Percentiles rank a stretch among this genome's conserved stretches.
Evolutionary conservation across 2,329 filamentous ascomycete genomes (phyloP).

Genomic region (Apiospora rasikravindrae): DNA sequence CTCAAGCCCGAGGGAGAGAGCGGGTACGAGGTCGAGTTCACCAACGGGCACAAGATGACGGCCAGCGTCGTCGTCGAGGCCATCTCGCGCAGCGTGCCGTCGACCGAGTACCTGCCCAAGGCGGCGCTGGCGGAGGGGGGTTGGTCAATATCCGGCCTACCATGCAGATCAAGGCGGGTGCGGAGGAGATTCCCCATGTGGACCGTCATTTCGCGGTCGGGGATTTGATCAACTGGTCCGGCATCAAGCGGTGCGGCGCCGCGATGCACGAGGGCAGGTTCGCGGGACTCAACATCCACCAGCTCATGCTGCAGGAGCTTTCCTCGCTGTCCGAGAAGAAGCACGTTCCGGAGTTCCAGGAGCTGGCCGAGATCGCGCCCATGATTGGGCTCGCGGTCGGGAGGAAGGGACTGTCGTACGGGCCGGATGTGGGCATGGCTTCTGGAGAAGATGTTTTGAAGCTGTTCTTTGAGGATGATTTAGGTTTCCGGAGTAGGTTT

Average conservation of each 20-base stretch:
- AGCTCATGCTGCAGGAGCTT: slow-evolving; percentile 57
- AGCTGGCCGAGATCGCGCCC: slow-evolving; percentile 60
- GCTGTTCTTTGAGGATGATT: slow-evolving; percentile 69
- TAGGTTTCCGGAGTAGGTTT: slow-evolving; percentile 67
- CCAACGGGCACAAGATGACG: slow-evolving; percentile 62
- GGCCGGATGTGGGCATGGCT: slow-evolving; percentile 57
- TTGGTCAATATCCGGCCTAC: slow-evolving; percentile 67
- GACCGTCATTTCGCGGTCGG: slow-evolving; percentile 71
- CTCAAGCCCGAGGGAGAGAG: slow-evolving; percentile 48
- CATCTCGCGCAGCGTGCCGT: slow-evolving; percentile 66
- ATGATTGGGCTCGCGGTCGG: slow-evolving; percentile 77
- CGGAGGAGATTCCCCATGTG: slow-evolving; percentile 55
- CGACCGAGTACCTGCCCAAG: slow-evolving; percentile 65
- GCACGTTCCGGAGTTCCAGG: slow-evolving; percentile 49
- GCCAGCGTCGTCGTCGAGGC: slow-evolving; percentile 74
- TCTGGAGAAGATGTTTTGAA: slow-evolving; percentile 67
- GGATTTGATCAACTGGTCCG: slow-evolving; percentile 73
- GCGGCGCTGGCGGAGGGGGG: slow-evolving; percentile 63
- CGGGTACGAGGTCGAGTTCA: slow-evolving; percentile 59
- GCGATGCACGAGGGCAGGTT: slow-evolving; percentile 77
- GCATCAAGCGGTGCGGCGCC: slow-evolving; percentile 79
- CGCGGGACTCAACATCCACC: slow-evolving; percentile 70
- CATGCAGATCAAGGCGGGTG: slow-evolving; percentile 41
- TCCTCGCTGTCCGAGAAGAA: slow-evolving; percentile 27
- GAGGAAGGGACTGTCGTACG: slow-evolving; percentile 69